Conservation (phyloP, 768 basidiomycete species). For the Hericium coralloides region DNA sequence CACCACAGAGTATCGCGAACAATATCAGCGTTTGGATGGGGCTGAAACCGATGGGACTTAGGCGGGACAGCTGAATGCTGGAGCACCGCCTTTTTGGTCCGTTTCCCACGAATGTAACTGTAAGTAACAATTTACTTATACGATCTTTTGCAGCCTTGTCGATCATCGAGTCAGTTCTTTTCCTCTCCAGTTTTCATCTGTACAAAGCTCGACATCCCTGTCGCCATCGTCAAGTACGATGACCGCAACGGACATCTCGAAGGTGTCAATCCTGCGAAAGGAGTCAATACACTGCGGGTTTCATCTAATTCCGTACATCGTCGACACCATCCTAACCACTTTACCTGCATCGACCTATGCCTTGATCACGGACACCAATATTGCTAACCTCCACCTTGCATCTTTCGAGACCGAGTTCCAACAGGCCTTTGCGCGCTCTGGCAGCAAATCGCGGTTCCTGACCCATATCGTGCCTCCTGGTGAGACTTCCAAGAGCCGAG, state of each 20-base stretch:
- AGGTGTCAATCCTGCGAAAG: slow-evolving; percentile 36
- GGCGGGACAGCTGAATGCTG: no score
- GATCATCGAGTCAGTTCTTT: no score
- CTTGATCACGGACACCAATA: slow-evolving; percentile 86
- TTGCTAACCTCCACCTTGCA: slow-evolving; percentile 71
- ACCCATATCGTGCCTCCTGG: slow-evolving; percentile 79
- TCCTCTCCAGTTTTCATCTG: no score
- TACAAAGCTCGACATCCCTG: no score
- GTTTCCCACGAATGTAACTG: no score
- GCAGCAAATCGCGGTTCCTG: slow-evolving; percentile 51
- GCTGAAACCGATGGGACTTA: no score
- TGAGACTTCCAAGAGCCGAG: slow-evolving; percentile 85
- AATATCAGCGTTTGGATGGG: no score
- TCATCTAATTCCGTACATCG: slow-evolving; percentile 56
- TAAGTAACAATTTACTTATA: no score
- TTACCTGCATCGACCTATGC: slow-evolving; percentile 83
- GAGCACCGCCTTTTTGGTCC: no score
- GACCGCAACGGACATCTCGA: slow-evolving; percentile 26
- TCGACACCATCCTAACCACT: slow-evolving; percentile 54
- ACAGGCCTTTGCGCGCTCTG: slow-evolving; percentile 22
- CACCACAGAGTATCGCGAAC: no score
- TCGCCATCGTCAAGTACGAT: slow-evolving; percentile 2
- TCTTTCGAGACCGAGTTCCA: slow-evolving; percentile 62
- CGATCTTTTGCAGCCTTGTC: no score
- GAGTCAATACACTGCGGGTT: slow-evolving; percentile 46